Evolutionary conservation across 2,329 filamentous ascomycete species (phyloP).

Genomic region (Hymenoscyphus fructigenus): DNA sequence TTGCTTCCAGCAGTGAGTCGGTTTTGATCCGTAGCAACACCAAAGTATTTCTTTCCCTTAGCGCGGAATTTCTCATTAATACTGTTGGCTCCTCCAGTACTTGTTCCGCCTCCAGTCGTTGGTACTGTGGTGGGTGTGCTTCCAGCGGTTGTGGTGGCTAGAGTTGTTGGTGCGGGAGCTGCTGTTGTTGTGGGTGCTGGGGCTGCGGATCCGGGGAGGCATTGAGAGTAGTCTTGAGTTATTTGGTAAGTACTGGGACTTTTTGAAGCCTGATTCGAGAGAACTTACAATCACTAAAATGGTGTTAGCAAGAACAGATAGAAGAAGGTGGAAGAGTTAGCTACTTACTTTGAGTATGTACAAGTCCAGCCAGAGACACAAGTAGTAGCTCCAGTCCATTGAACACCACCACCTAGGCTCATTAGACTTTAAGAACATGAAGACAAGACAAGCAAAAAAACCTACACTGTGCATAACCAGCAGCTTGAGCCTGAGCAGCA

Average conservation of each 20-base stretch:
- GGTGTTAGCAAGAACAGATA: slow-evolving; percentile 1
- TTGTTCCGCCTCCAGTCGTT: slow-evolving; percentile 6
- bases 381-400: slow-evolving; percentile 33
- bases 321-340: neutral
- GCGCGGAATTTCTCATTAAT: slow-evolving; percentile 56
- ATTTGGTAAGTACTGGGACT: neutral
- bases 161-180: slow-evolving; percentile 8
- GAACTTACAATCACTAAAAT: slow-evolving; percentile 11
- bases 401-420: slow-evolving; percentile 31
- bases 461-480: slow-evolving; percentile 26
- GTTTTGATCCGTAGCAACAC: slow-evolving; percentile 54
- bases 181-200: slow-evolving; percentile 13
- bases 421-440: neutral
- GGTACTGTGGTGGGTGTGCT: slow-evolving; percentile 10
- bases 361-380: slow-evolving; percentile 35
- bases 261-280: neutral
- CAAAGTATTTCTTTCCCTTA: slow-evolving; percentile 65
- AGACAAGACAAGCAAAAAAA: neutral
- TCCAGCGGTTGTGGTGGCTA: slow-evolving; percentile 8
- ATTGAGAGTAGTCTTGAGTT: slow-evolving; percentile 27
- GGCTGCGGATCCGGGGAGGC: slow-evolving; percentile 16
- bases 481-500: slow-evolving; percentile 20
- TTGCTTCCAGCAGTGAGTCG: slow-evolving; percentile 50
- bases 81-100: slow-evolving; percentile 36
- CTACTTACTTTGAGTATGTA: slow-evolving; percentile 26